phyloP scores from a whole-genome alignment of 352 stramenopile species.

The Achlya hypogyna region DNA sequence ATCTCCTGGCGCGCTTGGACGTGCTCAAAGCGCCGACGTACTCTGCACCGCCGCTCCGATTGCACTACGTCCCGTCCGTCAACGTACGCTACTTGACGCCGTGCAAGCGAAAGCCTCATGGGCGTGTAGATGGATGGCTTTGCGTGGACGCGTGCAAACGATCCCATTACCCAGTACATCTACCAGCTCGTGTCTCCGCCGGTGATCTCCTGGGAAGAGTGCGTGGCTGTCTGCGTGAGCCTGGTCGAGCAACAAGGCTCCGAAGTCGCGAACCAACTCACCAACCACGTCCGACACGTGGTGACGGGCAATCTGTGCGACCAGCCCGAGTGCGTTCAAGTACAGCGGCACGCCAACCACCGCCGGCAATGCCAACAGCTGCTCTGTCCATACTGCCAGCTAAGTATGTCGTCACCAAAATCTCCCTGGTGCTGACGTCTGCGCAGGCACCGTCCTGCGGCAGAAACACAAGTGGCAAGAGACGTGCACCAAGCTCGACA shows the following conservation, averaged over 20 bases:
- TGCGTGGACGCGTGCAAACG: neutral
- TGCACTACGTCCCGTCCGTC: neutral
- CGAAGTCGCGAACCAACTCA: neutral
- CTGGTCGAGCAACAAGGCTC: neutral
- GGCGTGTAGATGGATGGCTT: neutral
- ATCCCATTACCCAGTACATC: neutral
- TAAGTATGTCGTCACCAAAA: neutral
- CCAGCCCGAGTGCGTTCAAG: neutral
- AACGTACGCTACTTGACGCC: neutral
- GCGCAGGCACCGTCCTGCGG: neutral
- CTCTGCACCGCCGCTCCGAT: neutral
- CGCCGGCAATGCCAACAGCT: neutral
- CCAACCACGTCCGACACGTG: neutral
- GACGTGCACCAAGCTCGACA: neutral
- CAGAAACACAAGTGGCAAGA: neutral
- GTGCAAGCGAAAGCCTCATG: neutral
- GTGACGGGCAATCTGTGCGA: neutral
- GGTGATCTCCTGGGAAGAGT: neutral
- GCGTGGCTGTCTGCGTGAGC: neutral
- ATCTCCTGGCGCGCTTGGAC: neutral
- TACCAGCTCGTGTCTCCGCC: neutral
- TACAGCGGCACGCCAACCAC: neutral
- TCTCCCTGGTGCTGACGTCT: neutral
- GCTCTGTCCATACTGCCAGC: neutral
- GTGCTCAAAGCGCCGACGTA: neutral